Evolutionary conservation across 306 rosid genomes (phyloP), one percentile per base, ranked within the genome.

Genomic region (Glycine latifolia): DNA sequence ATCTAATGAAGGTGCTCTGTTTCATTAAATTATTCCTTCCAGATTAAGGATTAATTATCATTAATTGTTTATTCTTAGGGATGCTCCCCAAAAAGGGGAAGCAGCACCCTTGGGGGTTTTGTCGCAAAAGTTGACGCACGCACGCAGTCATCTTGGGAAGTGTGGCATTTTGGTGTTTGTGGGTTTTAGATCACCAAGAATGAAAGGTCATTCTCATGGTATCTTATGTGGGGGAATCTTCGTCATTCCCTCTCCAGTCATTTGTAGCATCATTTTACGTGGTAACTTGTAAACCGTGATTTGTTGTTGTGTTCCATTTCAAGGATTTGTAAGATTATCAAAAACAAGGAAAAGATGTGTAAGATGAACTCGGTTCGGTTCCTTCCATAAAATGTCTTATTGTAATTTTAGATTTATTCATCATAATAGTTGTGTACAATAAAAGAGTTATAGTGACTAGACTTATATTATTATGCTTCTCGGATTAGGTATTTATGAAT

Each of bases 21-120:
- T 86, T 77, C 46, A 81, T 87, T 84, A 71, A 73, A 75, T 26
- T 74, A 83, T 82, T 78, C 75, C 79, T 74, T 84, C 87, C 63
- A 89, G 89, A 76, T 85, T 10, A 69, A 85, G 86, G 67, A 79
- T 84, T 78, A 79, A 79, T 86, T 87, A 79, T 86, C 87, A 86
- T 75, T 82, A 49, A 84, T 87, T 91, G 81, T 89, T 91, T 88
- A 90, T 92, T 89, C 89, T 88, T 92, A 75, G 87, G 90, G 89
- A 50, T 87, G 73, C 84, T 82, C 86, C 86, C 92, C 82, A 78
- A 65, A 88, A 55, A 74, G 76, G 90, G 87, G 85, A 79, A 72
- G 5, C 31, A 37, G 82, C 83, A 52, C 79, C 90, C 90, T 78
- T 72, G 77, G 79, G 86, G 78, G 81, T 79, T 84, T 85, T 83